Evolutionary conservation across 1,139 yeast species (phyloP).

Genomic region (Diutina catenulata): DNA sequence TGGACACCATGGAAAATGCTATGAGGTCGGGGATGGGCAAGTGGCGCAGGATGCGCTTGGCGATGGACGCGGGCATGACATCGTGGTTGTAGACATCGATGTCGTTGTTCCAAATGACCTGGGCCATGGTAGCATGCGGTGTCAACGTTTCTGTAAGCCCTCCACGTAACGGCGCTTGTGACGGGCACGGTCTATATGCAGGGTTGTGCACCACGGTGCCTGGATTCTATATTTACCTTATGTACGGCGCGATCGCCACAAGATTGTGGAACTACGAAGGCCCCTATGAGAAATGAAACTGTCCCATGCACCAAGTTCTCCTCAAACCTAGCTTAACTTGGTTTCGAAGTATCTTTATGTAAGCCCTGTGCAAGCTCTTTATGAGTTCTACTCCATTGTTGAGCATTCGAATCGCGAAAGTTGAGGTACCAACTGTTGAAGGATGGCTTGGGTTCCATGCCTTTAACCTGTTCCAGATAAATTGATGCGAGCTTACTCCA

Average conservation of each 20-base stretch:
- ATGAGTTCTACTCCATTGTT: too few species aligned
- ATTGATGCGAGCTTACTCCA: neutral
- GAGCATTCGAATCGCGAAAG: too few species aligned
- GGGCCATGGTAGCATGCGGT: slow-evolving; percentile 20
- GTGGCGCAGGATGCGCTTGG: slow-evolving; percentile 23
- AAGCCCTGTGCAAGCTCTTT: too few species aligned
- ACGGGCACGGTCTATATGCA: neutral
- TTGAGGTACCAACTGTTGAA: neutral
- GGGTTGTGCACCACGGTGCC: too few species aligned
- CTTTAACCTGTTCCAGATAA: neutral
- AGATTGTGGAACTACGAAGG: too few species aligned
- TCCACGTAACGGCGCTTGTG: neutral
- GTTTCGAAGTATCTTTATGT: too few species aligned
- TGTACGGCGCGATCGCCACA: too few species aligned
- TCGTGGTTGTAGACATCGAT: slow-evolving; percentile 33
- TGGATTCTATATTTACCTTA: too few species aligned
- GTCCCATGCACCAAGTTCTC: too few species aligned
- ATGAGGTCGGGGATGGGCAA: slow-evolving; percentile 26
- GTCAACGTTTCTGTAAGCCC: neutral
- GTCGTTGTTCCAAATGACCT: slow-evolving; percentile 37
- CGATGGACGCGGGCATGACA: slow-evolving; percentile 31
- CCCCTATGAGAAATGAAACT: too few species aligned
- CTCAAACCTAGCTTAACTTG: too few species aligned
- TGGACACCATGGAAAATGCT: slow-evolving; percentile 24
- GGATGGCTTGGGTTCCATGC: neutral